Base-by-base conservation (phyloP, 768 basidiomycete species). In the Russula abietina region DNA sequence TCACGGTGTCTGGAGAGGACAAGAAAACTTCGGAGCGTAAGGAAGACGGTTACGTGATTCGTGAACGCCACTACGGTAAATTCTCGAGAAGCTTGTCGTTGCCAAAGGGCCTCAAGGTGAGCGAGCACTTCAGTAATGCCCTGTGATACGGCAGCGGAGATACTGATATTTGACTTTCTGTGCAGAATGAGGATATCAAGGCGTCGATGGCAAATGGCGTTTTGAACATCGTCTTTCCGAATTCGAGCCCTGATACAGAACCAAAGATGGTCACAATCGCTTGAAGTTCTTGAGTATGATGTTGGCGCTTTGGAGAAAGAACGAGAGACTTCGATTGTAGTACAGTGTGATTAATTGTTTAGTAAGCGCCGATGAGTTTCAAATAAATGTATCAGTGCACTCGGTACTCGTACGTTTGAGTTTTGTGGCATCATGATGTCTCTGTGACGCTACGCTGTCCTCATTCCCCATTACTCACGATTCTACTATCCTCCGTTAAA, bases 1-100 rank as follows among this genome's bases (percentile, higher is more conserved):
- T 86, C 54, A 79, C 71, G 50, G 68, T 85, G 60, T 77, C 82
- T 16, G 83, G 81, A 10, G 79, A 85, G 71, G 74, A 67, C 28
- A 76, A 71, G 38, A 59, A 69, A 24, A 68, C 71, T 7, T 65
- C 70, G 14, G 68, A 78, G 26, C 71, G 72, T 45, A 75, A 79
- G 6, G 76, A 73, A 55, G 61, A 60, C n/a, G 72, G 72, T 6
- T 77, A 71, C 39, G 68, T 70, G 16, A 68, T 79, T 14, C 73
- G 72, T 55, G 70, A 73, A 67, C 67, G 71, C 50, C 62, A 68
- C 32, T 66, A 57, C 38, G 70, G 72, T 55, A 71, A 66, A 60
- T 72, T 73, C 62, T 67, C 66, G 39, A 64, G 72, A 39, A 33
- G 65, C 19, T 41, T 73, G 38, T 61, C 67, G 8, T 64, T 72